Conservation (phyloP, 345 rosid genomes). For the Leavenworthia alabamica region DNA sequence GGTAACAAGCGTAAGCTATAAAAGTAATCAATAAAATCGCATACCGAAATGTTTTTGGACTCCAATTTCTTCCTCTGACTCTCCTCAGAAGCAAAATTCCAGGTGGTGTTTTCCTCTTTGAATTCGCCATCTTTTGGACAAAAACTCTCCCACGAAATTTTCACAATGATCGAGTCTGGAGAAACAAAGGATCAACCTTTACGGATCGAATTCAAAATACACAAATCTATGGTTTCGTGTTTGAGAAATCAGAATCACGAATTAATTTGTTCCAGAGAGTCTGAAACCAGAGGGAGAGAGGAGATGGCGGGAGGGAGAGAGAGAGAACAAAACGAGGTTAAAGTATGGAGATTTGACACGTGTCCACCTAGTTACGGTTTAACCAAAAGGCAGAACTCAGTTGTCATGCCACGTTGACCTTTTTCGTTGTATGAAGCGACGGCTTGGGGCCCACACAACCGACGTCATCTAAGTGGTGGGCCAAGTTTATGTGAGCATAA, state of each 20-base stretch:
- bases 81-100: slow-evolving; percentile 53
- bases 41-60: slow-evolving; percentile 59
- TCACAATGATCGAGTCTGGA: neutral
- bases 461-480: slow-evolving; percentile 11
- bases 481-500: neutral
- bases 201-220: slow-evolving; percentile 13
- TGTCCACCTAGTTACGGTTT: slow-evolving; percentile 7
- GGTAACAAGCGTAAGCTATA: slow-evolving; percentile 85
- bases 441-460: slow-evolving; percentile 16
- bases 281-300: slow-evolving; percentile 39
- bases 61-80: slow-evolving; percentile 64
- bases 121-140: slow-evolving; percentile 33
- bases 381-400: slow-evolving; percentile 39
- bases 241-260: slow-evolving; percentile 20
- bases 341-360: slow-evolving; percentile 25
- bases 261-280: slow-evolving; percentile 18
- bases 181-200: neutral
- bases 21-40: slow-evolving; percentile 62
- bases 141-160: neutral
- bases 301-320: slow-evolving; percentile 49
- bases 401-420: slow-evolving; percentile 35
- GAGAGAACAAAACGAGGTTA: slow-evolving; percentile 19
- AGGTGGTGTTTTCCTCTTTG: slow-evolving; percentile 56
- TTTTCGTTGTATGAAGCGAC: slow-evolving; percentile 12
- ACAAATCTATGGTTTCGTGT: slow-evolving; percentile 5